Evolutionary conservation across 139 green algal genomes (phyloP), one percentile per base, ranked within the genome.

Genomic region (Chlorella vulgaris): DNA sequence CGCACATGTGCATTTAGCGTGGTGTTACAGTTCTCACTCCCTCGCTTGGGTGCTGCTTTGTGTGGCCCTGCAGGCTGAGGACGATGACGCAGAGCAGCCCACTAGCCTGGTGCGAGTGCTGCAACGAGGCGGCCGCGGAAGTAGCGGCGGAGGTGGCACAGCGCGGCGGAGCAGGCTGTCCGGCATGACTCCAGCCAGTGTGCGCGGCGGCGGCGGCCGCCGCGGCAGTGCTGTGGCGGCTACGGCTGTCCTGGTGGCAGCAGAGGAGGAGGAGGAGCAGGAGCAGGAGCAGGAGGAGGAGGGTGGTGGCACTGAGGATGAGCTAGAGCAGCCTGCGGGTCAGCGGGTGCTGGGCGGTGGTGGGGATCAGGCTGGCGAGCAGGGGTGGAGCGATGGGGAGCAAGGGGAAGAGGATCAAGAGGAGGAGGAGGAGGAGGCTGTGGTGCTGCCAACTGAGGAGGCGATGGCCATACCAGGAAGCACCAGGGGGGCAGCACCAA

Each of bases 361-460:
- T 15, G 47, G 47, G 15, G 10, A 58, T 58, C 13, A 58, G 47
- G 47, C 47, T 58, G 47, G 13, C 18, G 38, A 53, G 39, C n/a
- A 63, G 28, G 69, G 35, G 4, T n/a, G 0, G 31, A n/a, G n/a
- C 13, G 42, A 76, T 19, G 22, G 29, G 69, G 69, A 62, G 43
- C 36, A 42, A 21, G 42, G 40, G 43, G 8, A 63, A 28, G 0
- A 21, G 7, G 39, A 74, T 3, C 39, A 31, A 15, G 42, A 63
- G 28, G 69, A 63, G 69, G 69, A 76, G 69, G 42, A 43, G 42
- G 69, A 76, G 69, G 42, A 31, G 69, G 7, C 19, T 18, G 69
- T 58, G 15, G 69, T 76, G 69, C 50, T 76, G 69, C 69, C 69
- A 15, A 63, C 69, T 4, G n/a, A 42, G 42, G 69, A 76, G 29